A percentile compares a stretch with the other conserved stretches of the same genome.
phyloP scores from a whole-genome alignment of 1,284 basidiomycete species.

The Cryptococcus sp. region DNA sequence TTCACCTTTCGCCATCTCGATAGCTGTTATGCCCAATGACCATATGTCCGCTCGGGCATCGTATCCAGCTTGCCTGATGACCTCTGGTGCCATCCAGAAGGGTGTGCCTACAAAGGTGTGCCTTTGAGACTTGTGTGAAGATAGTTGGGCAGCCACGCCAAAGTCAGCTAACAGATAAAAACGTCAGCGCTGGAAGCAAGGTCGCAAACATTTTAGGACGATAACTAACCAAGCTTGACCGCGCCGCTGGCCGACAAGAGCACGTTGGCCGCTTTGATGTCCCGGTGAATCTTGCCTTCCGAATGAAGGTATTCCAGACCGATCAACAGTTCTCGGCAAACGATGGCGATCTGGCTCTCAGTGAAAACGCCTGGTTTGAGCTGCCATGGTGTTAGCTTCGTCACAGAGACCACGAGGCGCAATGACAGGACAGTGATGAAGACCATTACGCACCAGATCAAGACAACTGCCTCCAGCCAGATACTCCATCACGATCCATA shows the following conservation, averaged over 20 bases:
- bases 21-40: conserved; percentile 92
- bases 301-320: conserved; percentile 92
- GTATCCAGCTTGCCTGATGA: conserved; percentile 95
- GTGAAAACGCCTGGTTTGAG: conserved; percentile 87
- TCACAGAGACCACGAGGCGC: neutral
- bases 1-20: conserved; percentile 92
- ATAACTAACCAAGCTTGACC: conserved; percentile 72
- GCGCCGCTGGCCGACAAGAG: conserved; percentile 84
- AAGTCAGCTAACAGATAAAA: conserved; percentile 71
- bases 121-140: conserved; percentile 83
- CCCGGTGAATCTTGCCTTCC: conserved; percentile 94
- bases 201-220: neutral
- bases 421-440: neutral
- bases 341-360: conserved; percentile 89
- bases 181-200: neutral
- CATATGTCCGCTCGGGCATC: conserved; percentile 96
- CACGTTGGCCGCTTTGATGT: conserved; percentile 98
- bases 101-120: conserved; percentile 95
- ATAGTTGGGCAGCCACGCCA: conserved; percentile 90
- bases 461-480: conserved; percentile 97
- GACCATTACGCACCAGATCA: conserved; percentile 63
- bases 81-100: conserved; percentile 99
- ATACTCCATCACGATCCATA: conserved; percentile 99
- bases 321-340: conserved; percentile 89
- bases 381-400: conserved; percentile 27